Conservation (phyloP, 2,329 filamentous ascomycete genomes). For the Paraphaeosphaeria minitans region DNA sequence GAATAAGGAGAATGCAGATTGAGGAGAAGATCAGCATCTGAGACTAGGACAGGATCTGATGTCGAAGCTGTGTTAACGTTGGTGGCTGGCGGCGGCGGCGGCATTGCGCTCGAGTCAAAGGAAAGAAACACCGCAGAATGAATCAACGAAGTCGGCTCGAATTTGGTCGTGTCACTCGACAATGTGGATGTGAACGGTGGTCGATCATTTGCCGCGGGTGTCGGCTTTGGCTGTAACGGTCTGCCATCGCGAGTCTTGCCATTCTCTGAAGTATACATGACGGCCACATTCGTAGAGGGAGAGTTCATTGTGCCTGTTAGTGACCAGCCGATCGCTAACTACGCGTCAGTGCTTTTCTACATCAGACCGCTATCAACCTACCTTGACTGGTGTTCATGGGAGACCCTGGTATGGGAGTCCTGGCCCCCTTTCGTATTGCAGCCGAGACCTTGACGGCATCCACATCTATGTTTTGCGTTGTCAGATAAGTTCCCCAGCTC, state of each 20-base stretch:
- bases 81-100: conserved; percentile 35
- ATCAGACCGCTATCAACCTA: conserved; percentile 30
- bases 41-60: conserved; percentile 45
- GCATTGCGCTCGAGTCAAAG: conserved; percentile 38
- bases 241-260: conserved; percentile 33
- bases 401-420: conserved; percentile 47
- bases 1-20: conserved; percentile 56
- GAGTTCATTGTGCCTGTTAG: conserved; percentile 88
- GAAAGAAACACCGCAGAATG: conserved; percentile 29
- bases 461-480: conserved; percentile 36
- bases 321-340: conserved; percentile 76
- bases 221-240: conserved; percentile 23
- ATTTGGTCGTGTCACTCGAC: conserved; percentile 32
- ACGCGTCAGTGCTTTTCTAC: conserved; percentile 16
- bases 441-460: conserved; percentile 39
- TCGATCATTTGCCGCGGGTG: conserved; percentile 26
- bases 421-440: conserved; percentile 37
- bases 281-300: conserved; percentile 79
- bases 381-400: conserved; percentile 58
- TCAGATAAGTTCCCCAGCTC: conserved; percentile 51
- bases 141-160: conserved; percentile 26
- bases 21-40: conserved; percentile 55
- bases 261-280: conserved; percentile 71
- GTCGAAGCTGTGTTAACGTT: conserved; percentile 29
- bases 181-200: conserved; percentile 41